These are phyloP conservation scores for Yarrowia sp. DNA, from an alignment of 805 yeast species.

Conservation along the genomic window DNA sequence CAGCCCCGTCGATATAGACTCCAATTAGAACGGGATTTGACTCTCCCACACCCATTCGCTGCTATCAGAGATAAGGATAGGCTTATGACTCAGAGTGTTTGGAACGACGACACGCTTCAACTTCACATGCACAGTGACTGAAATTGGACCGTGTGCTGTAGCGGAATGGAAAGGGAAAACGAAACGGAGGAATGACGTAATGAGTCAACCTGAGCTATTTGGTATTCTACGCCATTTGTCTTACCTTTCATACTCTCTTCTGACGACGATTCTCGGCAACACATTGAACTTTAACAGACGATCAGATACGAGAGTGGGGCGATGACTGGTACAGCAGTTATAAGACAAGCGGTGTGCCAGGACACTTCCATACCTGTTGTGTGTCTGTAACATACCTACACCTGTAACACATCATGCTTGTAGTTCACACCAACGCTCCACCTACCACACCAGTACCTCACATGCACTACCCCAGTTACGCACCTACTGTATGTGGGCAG, in stretches of 20 bases:
- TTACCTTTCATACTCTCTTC: no score
- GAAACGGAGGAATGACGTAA: neutral
- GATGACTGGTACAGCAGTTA: neutral
- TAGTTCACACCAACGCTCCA: no score
- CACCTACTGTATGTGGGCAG: neutral
- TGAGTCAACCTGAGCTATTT: neutral
- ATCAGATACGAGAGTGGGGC: conserved; percentile 13
- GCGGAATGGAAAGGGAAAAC: neutral
- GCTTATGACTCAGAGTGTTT: conserved; percentile 26
- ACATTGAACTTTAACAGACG: neutral
- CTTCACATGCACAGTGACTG: conserved; percentile 17
- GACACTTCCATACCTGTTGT: no score
- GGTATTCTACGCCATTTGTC: no score
- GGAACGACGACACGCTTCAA: no score
- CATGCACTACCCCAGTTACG: neutral
- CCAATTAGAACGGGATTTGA: conserved; percentile 13
- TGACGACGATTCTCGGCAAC: conserved; percentile 15
- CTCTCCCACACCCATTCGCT: conserved; percentile 30
- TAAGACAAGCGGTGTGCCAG: neutral
- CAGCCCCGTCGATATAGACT: conserved; percentile 19
- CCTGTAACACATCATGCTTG: no score
- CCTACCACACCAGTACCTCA: no score
- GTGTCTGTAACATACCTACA: no score
- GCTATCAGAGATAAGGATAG: conserved; percentile 35
- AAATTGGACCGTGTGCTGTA: neutral